phyloP scores from a whole-genome alignment of 2,329 filamentous ascomycete genomes.

The Tolypocladium nubicola region DNA sequence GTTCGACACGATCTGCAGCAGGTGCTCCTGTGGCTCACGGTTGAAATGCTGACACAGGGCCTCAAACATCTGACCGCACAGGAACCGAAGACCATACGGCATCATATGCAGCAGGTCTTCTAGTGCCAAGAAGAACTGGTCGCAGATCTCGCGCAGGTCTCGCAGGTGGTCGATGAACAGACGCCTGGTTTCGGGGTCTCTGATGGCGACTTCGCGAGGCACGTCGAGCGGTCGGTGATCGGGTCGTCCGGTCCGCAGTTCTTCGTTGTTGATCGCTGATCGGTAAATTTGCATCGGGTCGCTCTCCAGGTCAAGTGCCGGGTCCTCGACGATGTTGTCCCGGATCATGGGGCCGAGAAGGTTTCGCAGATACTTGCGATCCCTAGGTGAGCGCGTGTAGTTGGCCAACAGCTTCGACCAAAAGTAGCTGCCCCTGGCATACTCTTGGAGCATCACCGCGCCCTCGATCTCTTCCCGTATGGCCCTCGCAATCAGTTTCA shows the following conservation, averaged over 20 bases:
- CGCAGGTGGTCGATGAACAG: constrained; percentile 92
- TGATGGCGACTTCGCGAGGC: constrained; percentile 85
- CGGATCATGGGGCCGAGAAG: constrained; percentile 76
- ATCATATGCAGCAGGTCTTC: constrained; percentile 80
- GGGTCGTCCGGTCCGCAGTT: constrained; percentile 78
- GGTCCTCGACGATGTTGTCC: constrained; percentile 87
- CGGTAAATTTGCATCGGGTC: constrained; percentile 96
- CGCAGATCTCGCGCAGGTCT: constrained; percentile 86
- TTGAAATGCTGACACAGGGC: constrained; percentile 67
- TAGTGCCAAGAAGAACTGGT: constrained; percentile 73
- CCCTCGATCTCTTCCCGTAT: constrained; percentile 77
- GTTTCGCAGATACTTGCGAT: constrained; percentile 85
- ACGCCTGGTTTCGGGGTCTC: constrained; percentile 82
- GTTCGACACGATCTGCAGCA: constrained; percentile 75
- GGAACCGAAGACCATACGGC: constrained; percentile 85
- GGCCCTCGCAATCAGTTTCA: constrained; percentile 77
- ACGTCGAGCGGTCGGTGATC: constrained; percentile 77
- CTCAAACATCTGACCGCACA: constrained; percentile 79
- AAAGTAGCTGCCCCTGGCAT: constrained; percentile 82
- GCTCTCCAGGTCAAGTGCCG: constrained; percentile 84
- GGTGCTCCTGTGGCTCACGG: constrained; percentile 62
- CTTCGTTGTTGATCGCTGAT: constrained; percentile 92
- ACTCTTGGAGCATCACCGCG: constrained; percentile 67
- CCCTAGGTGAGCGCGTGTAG: constrained; percentile 83
- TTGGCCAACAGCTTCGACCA: constrained; percentile 79